These are phyloP conservation scores for Phytophthora syringae DNA, from an alignment of 352 stramenopile genomes.

Conservation along the genomic window DNA sequence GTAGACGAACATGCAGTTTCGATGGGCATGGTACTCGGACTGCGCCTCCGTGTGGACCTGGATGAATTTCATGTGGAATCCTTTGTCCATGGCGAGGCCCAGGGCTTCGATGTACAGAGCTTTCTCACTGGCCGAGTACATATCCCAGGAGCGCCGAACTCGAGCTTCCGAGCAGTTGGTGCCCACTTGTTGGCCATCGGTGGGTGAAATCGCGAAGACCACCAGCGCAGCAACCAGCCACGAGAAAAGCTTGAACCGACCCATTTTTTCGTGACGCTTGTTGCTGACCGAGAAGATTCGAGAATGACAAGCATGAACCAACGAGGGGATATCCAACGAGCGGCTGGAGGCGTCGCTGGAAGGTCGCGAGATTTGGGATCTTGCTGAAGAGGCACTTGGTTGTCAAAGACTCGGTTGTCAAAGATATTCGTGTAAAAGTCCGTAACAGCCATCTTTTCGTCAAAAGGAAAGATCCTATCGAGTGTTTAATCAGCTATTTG, in stretches of 20 bases:
- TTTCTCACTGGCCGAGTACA: conserved; percentile 46
- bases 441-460: too few relatives aligned
- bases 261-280: conserved; percentile 8
- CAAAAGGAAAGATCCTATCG: too few relatives aligned
- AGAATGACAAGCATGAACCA: conserved; percentile 15
- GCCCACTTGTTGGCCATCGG: conserved; percentile 30
- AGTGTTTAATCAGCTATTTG: too few relatives aligned
- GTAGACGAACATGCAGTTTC: conserved; percentile 74
- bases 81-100: conserved; percentile 44
- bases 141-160: conserved; percentile 57
- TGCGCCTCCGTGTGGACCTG: conserved; percentile 59
- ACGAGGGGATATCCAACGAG: background rate
- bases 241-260: background rate
- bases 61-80: conserved; percentile 58
- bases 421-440: too few relatives aligned
- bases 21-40: conserved; percentile 58
- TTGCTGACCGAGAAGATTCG: conserved; percentile 3
- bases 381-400: background rate
- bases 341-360: background rate
- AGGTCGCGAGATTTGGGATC: background rate
- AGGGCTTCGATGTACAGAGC: conserved; percentile 46
- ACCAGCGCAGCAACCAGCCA: background rate
- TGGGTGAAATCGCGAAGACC: background rate
- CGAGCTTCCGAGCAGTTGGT: conserved; percentile 42
- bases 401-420: too few relatives aligned